Evolutionary conservation across 805 yeast species (phyloP).

Genomic region (Saccharomycopsis vini): DNA sequence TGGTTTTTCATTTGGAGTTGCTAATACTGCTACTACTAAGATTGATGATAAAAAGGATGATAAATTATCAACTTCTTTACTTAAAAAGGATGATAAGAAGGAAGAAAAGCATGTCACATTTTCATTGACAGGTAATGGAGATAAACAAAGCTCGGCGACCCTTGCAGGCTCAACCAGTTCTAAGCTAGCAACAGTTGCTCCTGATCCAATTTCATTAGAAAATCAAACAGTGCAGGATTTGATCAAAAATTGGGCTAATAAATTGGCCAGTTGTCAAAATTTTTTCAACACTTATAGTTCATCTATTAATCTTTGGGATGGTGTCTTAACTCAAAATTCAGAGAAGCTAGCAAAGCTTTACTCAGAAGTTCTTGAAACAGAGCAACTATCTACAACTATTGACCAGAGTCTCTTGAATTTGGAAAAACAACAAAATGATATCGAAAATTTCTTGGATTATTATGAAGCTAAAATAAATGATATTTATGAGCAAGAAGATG

Average conservation of each 20-base stretch:
- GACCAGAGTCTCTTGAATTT: slow-evolving; percentile 83
- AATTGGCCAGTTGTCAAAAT: slow-evolving; percentile 60
- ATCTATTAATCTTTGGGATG: slow-evolving; percentile 80
- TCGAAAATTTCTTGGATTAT: slow-evolving; percentile 71
- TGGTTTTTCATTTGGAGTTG: slow-evolving; percentile 11
- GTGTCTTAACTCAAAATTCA: slow-evolving; percentile 72
- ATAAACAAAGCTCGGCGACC: background rate
- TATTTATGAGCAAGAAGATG: slow-evolving; percentile 17
- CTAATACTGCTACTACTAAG: slow-evolving; percentile 11
- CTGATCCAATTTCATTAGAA: slow-evolving; percentile 67
- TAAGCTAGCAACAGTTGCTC: slow-evolving; percentile 47
- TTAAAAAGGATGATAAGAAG: slow-evolving; percentile 24
- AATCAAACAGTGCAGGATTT: slow-evolving; percentile 91
- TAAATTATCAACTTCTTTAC: slow-evolving; percentile 21
- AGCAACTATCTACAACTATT: slow-evolving; percentile 72
- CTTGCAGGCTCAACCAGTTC: slow-evolving; percentile 22
- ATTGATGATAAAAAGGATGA: slow-evolving; percentile 9
- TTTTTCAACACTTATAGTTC: slow-evolving; percentile 69
- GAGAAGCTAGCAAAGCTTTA: slow-evolving; percentile 73
- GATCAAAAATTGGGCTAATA: slow-evolving; percentile 87
- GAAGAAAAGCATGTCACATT: slow-evolving; percentile 20
- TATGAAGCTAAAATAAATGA: slow-evolving; percentile 69
- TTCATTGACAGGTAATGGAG: background rate
- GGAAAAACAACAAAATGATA: slow-evolving; percentile 85
- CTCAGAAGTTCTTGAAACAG: slow-evolving; percentile 72